Evolutionary conservation across 2,329 filamentous ascomycete species (phyloP).

Genomic region (Pestalotiopsis sp.): DNA sequence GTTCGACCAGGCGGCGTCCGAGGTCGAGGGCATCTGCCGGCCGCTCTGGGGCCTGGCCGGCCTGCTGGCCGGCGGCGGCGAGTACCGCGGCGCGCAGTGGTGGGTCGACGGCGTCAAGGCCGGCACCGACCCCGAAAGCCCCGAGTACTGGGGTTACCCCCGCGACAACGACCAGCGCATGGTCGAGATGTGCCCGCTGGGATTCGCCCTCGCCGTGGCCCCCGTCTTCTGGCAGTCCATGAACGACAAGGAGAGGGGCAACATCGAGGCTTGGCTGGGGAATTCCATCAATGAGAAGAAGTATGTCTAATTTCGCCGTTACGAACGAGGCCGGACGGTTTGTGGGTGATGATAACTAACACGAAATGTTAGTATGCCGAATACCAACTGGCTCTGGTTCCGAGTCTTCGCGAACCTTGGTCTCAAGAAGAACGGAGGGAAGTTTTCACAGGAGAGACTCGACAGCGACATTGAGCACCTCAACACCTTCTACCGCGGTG

Average conservation of each 20-base stretch:
- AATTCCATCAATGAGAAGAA: conserved; percentile 78
- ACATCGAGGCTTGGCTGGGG: conserved; percentile 71
- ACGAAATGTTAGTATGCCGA: conserved; percentile 60
- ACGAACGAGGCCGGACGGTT: conserved; percentile 23
- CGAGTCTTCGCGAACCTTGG: conserved; percentile 81
- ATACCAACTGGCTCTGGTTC: conserved; percentile 76
- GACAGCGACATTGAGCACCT: conserved; percentile 76
- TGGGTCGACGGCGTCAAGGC: conserved; percentile 71
- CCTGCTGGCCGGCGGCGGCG: conserved; percentile 66
- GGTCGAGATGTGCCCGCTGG: conserved; percentile 82
- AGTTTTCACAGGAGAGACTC: conserved; percentile 67
- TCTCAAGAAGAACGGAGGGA: conserved; percentile 71
- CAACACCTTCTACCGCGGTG: conserved; percentile 79
- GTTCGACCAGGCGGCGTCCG: conserved; percentile 75
- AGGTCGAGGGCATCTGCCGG: conserved; percentile 74
- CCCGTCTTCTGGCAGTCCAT: conserved; percentile 66
- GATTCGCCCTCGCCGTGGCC: conserved; percentile 71
- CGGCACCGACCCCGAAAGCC: conserved; percentile 68
- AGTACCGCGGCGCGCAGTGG: conserved; percentile 62
- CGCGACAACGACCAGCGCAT: conserved; percentile 78
- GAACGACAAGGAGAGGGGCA: conserved; percentile 59
- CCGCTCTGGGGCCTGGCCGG: conserved; percentile 76
- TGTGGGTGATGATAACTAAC: conserved; percentile 15
- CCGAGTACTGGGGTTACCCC: conserved; percentile 77
- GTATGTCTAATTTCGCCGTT: conserved; percentile 31